Base-by-base conservation (phyloP, 805 yeast species). In the Kazachstania bromeliacearum region DNA sequence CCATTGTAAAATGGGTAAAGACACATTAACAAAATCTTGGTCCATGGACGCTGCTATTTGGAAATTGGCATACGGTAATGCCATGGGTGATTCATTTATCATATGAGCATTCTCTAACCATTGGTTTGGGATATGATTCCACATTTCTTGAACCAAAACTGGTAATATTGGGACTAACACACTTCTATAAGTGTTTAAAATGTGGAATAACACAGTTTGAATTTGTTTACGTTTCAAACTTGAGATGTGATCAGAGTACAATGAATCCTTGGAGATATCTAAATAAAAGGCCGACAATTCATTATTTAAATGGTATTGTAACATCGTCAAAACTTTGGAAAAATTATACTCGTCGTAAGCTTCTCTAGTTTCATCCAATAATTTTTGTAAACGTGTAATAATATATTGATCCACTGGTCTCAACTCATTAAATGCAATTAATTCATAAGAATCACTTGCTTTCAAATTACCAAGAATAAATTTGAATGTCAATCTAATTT, bases 131-230 rank as follows among this genome's bases (percentile, higher is more conserved):
- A 72, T 49, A 39, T 67, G 66, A 26, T 74, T 73, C 95, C 96
- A 88, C 0, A 75, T 85, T 51, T 92, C 96, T 59, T 92, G 97
- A 0, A 89, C 70, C 38, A 88, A 63, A 3, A 85, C 55, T 1
- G 99, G 99, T 26, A 81, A 60, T 1, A 92, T 74, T 2, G 98
- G 97, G 0, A 87, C 69, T 38, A 89, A 54, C 1, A 84, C 55
- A 0, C 83, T 70, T n/a, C 76, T 56, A 50, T 85, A 82, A 0
- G 76, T 67, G 29, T 64, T 66, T 13, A 85, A 61, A 10, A 84
- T 64, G 43, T 76, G 70, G 21, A 57, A 52, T 34, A 92, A 63
- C 0, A 81, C 89, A 3, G 82, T 77, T 55, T 82, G 89, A 6
- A 73, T 70, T 31, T 54, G 59, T 32, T 39, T 39, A 36, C 62